phyloP scores from a whole-genome alignment of 257 asterid genomes.

The Jaltomata sinuosa region DNA sequence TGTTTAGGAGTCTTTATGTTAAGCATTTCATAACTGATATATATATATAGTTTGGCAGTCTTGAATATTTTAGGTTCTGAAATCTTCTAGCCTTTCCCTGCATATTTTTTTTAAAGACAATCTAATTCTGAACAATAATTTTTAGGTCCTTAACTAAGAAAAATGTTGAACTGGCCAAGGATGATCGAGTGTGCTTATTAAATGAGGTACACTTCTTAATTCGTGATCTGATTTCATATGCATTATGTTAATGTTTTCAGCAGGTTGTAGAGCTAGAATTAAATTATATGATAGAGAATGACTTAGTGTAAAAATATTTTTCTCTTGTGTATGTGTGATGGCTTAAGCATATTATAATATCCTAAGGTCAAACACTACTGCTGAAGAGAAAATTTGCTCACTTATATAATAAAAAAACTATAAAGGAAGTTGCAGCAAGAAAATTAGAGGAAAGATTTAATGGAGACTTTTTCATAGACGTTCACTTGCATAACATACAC shows the following conservation, averaged over 20 bases:
- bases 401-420: too few species aligned
- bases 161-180: slow-evolving; percentile 85
- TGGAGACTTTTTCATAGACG: neutral
- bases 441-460: too few species aligned
- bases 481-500: too few species aligned
- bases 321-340: too few species aligned
- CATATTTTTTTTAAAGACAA: neutral
- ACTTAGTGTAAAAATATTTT: too few species aligned
- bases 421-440: too few species aligned
- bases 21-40: neutral
- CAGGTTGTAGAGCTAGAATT: neutral
- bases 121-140: slow-evolving; percentile 8
- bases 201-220: slow-evolving; percentile 53
- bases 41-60: neutral
- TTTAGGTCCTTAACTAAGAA: slow-evolving; percentile 77
- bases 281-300: too few species aligned
- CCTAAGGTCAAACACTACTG: too few species aligned
- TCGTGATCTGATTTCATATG: neutral
- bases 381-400: too few species aligned
- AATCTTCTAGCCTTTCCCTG: neutral
- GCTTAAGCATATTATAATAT: too few species aligned
- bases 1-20: neutral
- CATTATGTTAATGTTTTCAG: neutral
- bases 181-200: slow-evolving; percentile 77
- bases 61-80: neutral